Evolutionary conservation across 2,329 filamentous ascomycete species (phyloP).

Genomic region (Fusarium nanum): DNA sequence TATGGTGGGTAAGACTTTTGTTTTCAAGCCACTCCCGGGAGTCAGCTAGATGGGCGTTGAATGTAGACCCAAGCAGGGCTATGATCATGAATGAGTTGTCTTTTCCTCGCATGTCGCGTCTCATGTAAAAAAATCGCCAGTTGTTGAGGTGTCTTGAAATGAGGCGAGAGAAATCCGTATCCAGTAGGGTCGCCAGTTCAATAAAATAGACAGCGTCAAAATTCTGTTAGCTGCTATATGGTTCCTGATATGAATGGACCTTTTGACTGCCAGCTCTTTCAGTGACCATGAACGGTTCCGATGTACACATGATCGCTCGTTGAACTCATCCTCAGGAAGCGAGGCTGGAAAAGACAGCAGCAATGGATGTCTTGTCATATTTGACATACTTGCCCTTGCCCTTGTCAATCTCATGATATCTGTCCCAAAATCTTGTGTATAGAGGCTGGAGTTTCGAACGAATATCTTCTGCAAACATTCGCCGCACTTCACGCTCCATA

Average conservation of each 20-base stretch:
- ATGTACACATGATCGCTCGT: not conserved
- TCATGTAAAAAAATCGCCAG: not conserved
- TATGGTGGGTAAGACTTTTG: not conserved
- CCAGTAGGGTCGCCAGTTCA: not conserved
- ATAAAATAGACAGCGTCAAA: not conserved
- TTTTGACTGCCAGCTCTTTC: not conserved
- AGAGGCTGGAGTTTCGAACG: constrained; percentile 93
- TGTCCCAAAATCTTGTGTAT: constrained; percentile 95
- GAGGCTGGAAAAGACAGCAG: constrained; percentile 70
- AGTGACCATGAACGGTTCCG: not conserved
- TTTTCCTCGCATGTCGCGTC: not conserved
- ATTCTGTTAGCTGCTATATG: not conserved
- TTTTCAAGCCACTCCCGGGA: not conserved
- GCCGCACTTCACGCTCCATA: constrained; percentile 92
- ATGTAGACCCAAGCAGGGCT: not conserved
- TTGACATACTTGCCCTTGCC: constrained; percentile 98
- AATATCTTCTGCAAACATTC: constrained; percentile 83
- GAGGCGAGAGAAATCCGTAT: not conserved
- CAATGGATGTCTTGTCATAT: constrained; percentile 88
- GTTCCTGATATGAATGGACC: not conserved
- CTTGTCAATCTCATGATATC: constrained; percentile 97
- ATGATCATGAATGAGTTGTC: not conserved
- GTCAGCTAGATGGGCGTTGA: not conserved
- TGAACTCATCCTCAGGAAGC: constrained; percentile 46
- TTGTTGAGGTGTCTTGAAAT: not conserved